Evolutionary conservation across 257 asterid species (phyloP).

Genomic region (Knoxia roxburghii): DNA sequence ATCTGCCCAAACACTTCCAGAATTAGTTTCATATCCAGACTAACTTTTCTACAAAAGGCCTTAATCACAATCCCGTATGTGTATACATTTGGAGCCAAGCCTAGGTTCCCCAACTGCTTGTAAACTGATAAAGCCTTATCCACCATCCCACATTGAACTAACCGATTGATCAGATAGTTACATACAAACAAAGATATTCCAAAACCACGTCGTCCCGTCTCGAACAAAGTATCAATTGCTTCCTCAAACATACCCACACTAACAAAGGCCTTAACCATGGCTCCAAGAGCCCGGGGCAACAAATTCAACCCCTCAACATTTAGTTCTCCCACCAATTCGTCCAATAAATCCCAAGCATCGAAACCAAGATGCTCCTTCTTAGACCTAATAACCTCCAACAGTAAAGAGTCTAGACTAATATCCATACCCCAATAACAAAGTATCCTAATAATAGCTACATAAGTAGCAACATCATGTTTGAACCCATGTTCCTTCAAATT

Average conservation of each 20-base stretch:
- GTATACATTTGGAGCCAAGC: conserved; percentile 56
- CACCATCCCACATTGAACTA: conserved; percentile 45
- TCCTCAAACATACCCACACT: conserved; percentile 61
- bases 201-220: conserved; percentile 38
- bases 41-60: conserved; percentile 53
- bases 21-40: conserved; percentile 53
- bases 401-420: conserved; percentile 42
- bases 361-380: conserved; percentile 36
- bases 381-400: conserved; percentile 41
- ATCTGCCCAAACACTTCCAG: conserved; percentile 42
- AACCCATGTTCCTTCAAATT: conserved; percentile 43
- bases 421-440: conserved; percentile 55
- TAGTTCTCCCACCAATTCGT: conserved; percentile 48
- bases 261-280: conserved; percentile 50
- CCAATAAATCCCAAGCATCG: conserved; percentile 52
- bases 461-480: conserved; percentile 42
- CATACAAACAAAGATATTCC: conserved; percentile 49
- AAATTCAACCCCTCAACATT: conserved; percentile 37
- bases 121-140: conserved; percentile 49
- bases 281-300: conserved; percentile 47
- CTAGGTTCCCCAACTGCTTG: conserved; percentile 47
- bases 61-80: conserved; percentile 70
- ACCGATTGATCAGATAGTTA: conserved; percentile 56
- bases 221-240: conserved; percentile 45
- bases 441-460: conserved; percentile 55